Evolutionary conservation across 495 filamentous ascomycete species (phyloP), one percentile per base, ranked within the genome.

Genomic region (Penicillium herquei): DNA sequence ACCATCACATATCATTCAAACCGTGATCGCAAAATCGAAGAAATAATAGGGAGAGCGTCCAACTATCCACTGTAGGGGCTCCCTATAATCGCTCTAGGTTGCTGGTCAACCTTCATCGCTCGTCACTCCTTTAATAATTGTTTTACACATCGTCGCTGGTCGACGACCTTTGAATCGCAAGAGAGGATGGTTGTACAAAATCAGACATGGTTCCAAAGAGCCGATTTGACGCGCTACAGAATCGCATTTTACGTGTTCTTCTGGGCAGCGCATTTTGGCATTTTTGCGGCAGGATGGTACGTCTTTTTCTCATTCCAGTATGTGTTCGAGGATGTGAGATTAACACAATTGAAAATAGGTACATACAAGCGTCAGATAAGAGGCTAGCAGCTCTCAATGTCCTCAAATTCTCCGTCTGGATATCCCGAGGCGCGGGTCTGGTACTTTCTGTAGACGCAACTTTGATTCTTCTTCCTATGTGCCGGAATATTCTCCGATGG

Each of bases 281-380:
- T 96, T 21, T 98, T 99, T 64, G 86, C 81, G 17, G 78, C 86
- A 46, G 94, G 94, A 84, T 99, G 94, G 94, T 97, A 80, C 56
- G 63, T 52, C 7, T 7, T 31, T 12, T n/a, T 17, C 12, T 34
- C 11, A 34, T 26, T 8, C 10, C 8, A 17, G 21, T 18, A 3
- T 11, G 5, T 6, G 26, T n/a, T 11, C 4, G 21, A 26, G 21
- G 21, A 26, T n/a, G 21, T 9, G 8, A 14, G 9, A 11, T 7
- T 53, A 4, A 31, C 60, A 64, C 46, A 67, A 46, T 3, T 31
- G 17, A 13, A 9, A 12, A 16, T 63, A 96, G 92, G 91, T 90
- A 79, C 63, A 83, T 90, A 57, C 94, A 98, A 78, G 77, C 66
- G 46, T 56, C 60, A 14, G 87, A 95, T 67, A 52, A 61, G 16